Conservation (phyloP, 2,329 filamentous ascomycete species). For the Magnaporthiopsis poae region DNA sequence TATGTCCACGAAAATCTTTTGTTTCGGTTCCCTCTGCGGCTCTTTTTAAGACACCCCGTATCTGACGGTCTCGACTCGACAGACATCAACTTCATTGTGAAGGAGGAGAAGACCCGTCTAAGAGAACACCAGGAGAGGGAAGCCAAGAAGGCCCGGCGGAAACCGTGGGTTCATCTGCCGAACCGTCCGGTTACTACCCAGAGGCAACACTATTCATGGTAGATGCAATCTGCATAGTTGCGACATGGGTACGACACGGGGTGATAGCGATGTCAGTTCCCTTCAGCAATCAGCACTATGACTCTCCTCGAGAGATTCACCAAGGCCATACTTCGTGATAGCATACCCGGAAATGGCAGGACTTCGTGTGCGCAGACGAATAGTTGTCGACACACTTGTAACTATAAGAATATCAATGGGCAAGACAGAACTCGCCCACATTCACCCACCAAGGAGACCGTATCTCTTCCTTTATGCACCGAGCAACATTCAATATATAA, state of each 20-base stretch:
- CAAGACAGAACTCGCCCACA: neutral
- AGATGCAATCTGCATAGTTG: constrained; percentile 19
- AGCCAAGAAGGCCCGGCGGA: constrained; percentile 62
- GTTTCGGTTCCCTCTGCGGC: neutral
- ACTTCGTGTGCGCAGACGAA: neutral
- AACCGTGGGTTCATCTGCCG: constrained; percentile 79
- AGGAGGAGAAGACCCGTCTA: constrained; percentile 86
- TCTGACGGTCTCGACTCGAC: neutral
- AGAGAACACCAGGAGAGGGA: constrained; percentile 69
- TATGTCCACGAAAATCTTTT: too few relatives aligned
- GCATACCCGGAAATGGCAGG: too few relatives aligned
- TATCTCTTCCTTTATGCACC: neutral
- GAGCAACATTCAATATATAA: neutral
- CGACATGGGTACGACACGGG: neutral
- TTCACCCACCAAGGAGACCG: too few relatives aligned
- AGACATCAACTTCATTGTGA: constrained; percentile 73
- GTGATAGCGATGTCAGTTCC: neutral
- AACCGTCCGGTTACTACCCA: constrained; percentile 77
- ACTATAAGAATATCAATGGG: neutral
- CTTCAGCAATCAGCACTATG: neutral
- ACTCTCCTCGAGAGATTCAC: neutral
- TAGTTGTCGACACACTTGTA: neutral
- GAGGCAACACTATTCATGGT: constrained; percentile 89
- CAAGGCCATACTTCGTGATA: neutral
- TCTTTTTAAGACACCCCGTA: neutral